Evolutionary conservation across 169 alveolate genomes (phyloP), one percentile per base, ranked within the genome.

Genomic region (Plasmodium gonderi): DNA sequence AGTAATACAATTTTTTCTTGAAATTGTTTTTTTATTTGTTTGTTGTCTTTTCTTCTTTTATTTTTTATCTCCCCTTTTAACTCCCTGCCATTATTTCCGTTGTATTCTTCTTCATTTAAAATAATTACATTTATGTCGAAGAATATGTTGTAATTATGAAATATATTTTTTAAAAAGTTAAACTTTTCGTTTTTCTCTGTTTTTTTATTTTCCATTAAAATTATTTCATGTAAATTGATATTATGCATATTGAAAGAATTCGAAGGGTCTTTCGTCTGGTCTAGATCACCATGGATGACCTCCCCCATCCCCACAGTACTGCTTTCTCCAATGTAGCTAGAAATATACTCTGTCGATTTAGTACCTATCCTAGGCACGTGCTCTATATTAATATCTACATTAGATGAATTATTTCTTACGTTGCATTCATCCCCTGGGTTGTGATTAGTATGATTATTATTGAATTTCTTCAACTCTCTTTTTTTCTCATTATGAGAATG

Each of bases 1-100:
- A 87, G 68, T 87, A 87, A 74, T 74, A 67, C 93, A 23, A 87
- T 87, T 75, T 87, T 87, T 64, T 29, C 47, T 40, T 87, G 85
- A 51, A 20, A 64, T 31, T 87, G 36, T 74, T 60, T 45, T 87
- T 87, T 87, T 36, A 74, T 87, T 87, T 76, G 76, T 51, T 87
- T 87, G 23, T 87, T 87, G 44, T 20, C 45, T 75, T 51, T 87
- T 75, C 33, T 36, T 60, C 68, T 87, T 14, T 74, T 60, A 26
- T 68, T 8, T 44, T 65, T 81, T 42, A 67, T 45, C 9, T 2
- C 47, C 78, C 11, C 12, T 54, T 33, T 87, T 38, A 33, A 49
- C 9, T 60, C 67, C 44, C 6, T 87, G 17, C 44, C 29, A 8
- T 17, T 65, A 26, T 6, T 65, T 23, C 49, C 79, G 29, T 42